Evolutionary conservation across 192 early-diverging fungal species (phyloP).

Genomic region (Umbelopsis sp.): DNA sequence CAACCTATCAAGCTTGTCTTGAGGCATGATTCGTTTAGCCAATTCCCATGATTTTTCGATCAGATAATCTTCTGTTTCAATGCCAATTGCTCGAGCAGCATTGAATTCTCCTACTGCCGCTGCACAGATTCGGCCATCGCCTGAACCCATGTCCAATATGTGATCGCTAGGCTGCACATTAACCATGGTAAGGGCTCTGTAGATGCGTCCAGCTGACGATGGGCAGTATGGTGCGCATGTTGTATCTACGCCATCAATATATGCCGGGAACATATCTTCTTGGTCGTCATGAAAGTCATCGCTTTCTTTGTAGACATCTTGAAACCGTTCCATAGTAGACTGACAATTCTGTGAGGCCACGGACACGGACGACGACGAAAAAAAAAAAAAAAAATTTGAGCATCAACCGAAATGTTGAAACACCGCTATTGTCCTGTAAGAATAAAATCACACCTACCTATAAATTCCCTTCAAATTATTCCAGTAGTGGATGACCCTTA

Average conservation of each 20-base stretch:
- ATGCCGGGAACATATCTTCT: conserved; percentile 48
- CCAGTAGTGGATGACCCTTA: too few relatives aligned
- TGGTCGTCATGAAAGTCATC: conserved; percentile 14
- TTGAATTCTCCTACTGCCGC: conserved; percentile 49
- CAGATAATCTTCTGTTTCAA: conserved; percentile 53
- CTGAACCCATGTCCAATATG: conserved; percentile 61
- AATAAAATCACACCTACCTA: too few relatives aligned
- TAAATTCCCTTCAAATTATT: too few relatives aligned
- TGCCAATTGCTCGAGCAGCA: conserved; percentile 45
- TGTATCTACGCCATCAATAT: conserved; percentile 54
- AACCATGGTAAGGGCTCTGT: conserved; percentile 48
- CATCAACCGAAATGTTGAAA: not conserved
- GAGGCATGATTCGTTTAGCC: conserved; percentile 28
- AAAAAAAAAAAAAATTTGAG: not conserved
- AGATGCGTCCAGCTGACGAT: conserved; percentile 53
- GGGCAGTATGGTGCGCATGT: conserved; percentile 60
- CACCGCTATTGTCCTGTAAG: too few relatives aligned
- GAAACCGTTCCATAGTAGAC: not conserved
- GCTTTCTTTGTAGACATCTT: conserved; percentile 12
- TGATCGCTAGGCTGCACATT: conserved; percentile 36
- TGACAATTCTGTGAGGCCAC: not conserved
- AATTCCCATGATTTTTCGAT: conserved; percentile 43
- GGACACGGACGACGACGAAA: not conserved
- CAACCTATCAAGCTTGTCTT: conserved; percentile 23
- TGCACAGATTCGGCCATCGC: conserved; percentile 59